Conservation (phyloP, 2,329 filamentous ascomycete species). For the Aspergillus pseudonomiae region DNA sequence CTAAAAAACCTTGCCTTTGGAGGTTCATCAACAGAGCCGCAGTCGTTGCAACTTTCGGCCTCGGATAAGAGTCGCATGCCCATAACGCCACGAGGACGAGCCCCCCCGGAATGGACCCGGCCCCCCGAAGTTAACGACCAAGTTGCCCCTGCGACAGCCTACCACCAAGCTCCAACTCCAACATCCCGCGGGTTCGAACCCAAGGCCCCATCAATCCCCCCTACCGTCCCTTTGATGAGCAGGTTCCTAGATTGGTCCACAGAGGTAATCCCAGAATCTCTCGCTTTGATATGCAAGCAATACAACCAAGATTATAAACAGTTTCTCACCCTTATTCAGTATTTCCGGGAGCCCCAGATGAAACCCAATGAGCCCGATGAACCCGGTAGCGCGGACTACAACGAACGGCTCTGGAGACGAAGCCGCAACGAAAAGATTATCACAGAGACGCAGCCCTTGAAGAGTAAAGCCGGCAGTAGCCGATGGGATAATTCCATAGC, state of each 20-base stretch:
- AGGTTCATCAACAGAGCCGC: constrained; percentile 38
- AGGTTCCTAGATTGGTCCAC: constrained; percentile 94
- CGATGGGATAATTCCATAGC: constrained; percentile 84
- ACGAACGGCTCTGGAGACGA: constrained; percentile 88
- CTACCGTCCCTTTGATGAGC: constrained; percentile 75
- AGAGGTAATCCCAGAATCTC: constrained; percentile 54
- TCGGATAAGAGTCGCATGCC: constrained; percentile 39
- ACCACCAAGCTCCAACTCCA: constrained; percentile 76
- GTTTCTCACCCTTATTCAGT: constrained; percentile 52
- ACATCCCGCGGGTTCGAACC: constrained; percentile 74
- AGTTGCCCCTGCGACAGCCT: constrained; percentile 66
- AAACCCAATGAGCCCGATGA: constrained; percentile 94
- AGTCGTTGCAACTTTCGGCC: constrained; percentile 28
- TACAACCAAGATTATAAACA: constrained; percentile 17
- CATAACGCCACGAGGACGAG: constrained; percentile 53
- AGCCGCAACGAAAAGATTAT: constrained; percentile 92
- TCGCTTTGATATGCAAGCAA: constrained; percentile 17
- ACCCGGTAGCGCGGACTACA: constrained; percentile 94
- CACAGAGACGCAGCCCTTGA: constrained; percentile 88
- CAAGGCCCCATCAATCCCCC: constrained; percentile 61
- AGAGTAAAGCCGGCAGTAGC: constrained; percentile 80
- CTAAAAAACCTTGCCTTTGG: constrained; percentile 65
- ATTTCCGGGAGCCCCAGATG: constrained; percentile 98
- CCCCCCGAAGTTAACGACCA: constrained; percentile 77
- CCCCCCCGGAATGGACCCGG: constrained; percentile 61